Evolutionary conservation across 2,329 filamentous ascomycete species (phyloP).

Genomic region (Colletotrichum filicis): DNA sequence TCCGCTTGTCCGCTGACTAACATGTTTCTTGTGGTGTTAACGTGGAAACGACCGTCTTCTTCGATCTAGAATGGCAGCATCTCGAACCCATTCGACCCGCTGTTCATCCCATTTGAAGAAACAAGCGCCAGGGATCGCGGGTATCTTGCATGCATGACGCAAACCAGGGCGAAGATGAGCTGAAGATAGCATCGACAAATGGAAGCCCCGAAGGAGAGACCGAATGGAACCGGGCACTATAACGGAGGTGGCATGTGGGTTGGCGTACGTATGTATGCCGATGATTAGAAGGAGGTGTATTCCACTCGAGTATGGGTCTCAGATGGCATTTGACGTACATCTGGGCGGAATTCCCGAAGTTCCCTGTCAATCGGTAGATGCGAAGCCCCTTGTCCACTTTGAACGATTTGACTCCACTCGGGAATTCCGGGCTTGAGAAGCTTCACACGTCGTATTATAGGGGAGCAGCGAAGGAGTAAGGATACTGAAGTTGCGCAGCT

Average conservation of each 20-base stretch:
- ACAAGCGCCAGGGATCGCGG: conserved; percentile 15
- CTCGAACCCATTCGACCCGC: conserved; percentile 8
- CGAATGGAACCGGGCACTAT: conserved; percentile 12
- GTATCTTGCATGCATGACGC: conserved; percentile 15
- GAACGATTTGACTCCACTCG: neutral
- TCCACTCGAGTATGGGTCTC: conserved; percentile 1
- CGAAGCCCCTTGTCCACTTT: neutral
- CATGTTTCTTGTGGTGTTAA: conserved; percentile 4
- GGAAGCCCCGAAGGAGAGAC: neutral
- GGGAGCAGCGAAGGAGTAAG: neutral
- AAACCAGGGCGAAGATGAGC: conserved; percentile 16
- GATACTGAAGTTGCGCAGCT: neutral
- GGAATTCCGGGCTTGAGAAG: neutral
- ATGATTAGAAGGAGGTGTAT: conserved; percentile 6
- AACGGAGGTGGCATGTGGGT: neutral
- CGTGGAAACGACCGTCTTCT: neutral
- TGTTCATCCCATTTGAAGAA: conserved; percentile 20
- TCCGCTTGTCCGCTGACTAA: conserved; percentile 3
- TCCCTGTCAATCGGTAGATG: neutral
- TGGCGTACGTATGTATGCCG: neutral
- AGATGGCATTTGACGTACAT: conserved; percentile 8
- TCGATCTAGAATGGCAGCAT: conserved; percentile 4
- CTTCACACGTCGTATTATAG: neutral
- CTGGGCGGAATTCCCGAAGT: neutral
- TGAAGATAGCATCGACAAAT: conserved; percentile 14